Base-by-base conservation (phyloP, 805 yeast species). In the Cyberlindnera misumaiensis region DNA sequence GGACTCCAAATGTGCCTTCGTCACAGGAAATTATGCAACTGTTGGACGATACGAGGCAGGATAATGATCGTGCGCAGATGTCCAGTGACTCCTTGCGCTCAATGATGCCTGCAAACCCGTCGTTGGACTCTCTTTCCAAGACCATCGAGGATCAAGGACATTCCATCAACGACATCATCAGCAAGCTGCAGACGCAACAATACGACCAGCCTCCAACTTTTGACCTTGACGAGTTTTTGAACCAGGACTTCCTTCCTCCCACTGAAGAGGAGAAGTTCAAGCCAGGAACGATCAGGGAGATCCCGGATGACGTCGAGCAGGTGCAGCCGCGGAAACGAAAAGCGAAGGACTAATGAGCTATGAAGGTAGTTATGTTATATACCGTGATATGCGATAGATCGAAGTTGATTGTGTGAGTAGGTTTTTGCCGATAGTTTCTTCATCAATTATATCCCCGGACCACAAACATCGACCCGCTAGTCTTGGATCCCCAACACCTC, bases 81-180 rank as follows among this genome's bases (percentile, higher is more conserved):
- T 5, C 8, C 30, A 28, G 17, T 28, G 30, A 13, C 11, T 20
- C 24, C 8, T 20, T 20, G 24, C 24, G 24, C 8, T 20, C 24
- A 8, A 20, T 20, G 24, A 20, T 20, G 24, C 24, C 24, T 8
- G 11, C 33, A 2, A 41, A 39, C 11, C 48, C 48, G 10, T 40
- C 45, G 15, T 31, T 46, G 30, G 48, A 51, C 25, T 48, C 42
- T 5, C 35, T 54, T 4, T 37, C 54, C 2, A 44, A 43, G 30
- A 39, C 55, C 2, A 49, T 55, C 32, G 56, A 51, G 15, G 49
- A 47, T 32, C 58, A 55, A 28, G 59, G 51, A 1, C 50, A 47
- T 15, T 44, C 45, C 8, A 48, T 55, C n/a, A 48, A 55, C 30
- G 58, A 55, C 18, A 36, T 55, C 15, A 49, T 55, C 3, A 16